These are phyloP conservation scores for Claviceps capensis DNA, from an alignment of 2,329 filamentous ascomycete genomes.

Conservation along the genomic window DNA sequence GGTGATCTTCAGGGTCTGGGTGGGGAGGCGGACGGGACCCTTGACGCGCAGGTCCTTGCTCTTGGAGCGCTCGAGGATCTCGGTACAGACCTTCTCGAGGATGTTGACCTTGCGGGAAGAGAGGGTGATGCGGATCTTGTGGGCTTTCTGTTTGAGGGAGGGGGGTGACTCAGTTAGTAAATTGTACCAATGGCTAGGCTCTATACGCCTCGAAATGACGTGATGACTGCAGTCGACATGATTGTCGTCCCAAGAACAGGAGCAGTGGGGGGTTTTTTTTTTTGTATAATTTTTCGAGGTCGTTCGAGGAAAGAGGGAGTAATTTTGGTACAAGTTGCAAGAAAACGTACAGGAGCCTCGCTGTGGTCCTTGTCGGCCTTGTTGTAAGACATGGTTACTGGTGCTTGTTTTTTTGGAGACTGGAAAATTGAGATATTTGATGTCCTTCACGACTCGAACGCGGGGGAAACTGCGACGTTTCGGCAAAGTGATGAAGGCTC, in stretches of 20 bases:
- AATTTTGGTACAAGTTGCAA: neutral
- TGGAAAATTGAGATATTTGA: constrained; percentile 1
- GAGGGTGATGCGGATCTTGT: constrained; percentile 97
- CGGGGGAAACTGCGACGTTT: constrained; percentile 33
- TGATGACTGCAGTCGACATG: too few relatives aligned
- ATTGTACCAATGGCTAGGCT: neutral
- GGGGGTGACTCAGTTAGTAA: constrained; percentile 4
- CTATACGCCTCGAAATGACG: too few relatives aligned
- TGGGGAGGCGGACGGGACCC: constrained; percentile 93
- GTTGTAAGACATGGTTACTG: constrained; percentile 74
- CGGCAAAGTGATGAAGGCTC: constrained; percentile 69
- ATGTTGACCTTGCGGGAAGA: constrained; percentile 88
- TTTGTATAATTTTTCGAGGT: neutral
- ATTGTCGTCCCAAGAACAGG: too few relatives aligned
- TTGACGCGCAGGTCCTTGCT: constrained; percentile 97
- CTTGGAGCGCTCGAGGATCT: constrained; percentile 97
- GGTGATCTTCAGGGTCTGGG: constrained; percentile 92
- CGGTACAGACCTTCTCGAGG: constrained; percentile 95
- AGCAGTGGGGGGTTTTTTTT: neutral
- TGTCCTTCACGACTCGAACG: constrained; percentile 71
- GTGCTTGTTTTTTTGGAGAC: neutral
- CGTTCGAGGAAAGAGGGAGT: neutral
- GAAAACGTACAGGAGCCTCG: constrained; percentile 61
- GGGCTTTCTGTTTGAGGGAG: constrained; percentile 53
- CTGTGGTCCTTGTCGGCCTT: constrained; percentile 90